Conservation (phyloP, 768 basidiomycete species). For the Pleurotus sapidus region DNA sequence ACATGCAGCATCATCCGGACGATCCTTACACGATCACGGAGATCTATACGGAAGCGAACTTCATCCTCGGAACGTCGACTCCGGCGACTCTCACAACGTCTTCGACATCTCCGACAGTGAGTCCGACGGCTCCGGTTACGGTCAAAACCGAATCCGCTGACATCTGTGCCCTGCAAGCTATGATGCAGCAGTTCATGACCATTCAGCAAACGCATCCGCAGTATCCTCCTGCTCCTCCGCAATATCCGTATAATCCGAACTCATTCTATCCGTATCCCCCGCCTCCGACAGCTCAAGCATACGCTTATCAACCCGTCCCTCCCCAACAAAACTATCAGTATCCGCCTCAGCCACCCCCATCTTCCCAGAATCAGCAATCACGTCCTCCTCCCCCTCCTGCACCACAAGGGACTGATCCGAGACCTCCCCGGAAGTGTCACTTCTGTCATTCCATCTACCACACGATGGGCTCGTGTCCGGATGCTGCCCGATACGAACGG, state of each 20-base stretch:
- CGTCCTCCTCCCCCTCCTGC: background rate
- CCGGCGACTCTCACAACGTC: constrained; percentile 14
- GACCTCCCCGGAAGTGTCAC: background rate
- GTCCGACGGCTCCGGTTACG: constrained; percentile 14
- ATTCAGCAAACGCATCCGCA: background rate
- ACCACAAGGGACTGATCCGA: background rate
- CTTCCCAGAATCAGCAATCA: too few relatives aligned
- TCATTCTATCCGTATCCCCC: background rate
- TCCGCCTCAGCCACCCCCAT: background rate
- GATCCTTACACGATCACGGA: constrained; percentile 19
- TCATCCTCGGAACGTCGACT: constrained; percentile 12
- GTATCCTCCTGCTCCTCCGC: background rate
- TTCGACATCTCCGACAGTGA: constrained; percentile 9
- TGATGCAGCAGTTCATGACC: background rate
- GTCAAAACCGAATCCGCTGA: constrained; percentile 10
- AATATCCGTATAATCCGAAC: background rate
- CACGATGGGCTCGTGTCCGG: background rate
- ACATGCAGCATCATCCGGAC: constrained; percentile 19
- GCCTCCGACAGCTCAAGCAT: background rate
- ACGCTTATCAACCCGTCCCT: background rate
- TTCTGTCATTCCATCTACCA: background rate
- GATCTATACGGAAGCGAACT: constrained; percentile 16
- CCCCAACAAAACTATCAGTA: background rate
- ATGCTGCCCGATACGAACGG: background rate
- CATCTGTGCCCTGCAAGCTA: background rate